Base-by-base conservation (phyloP, 176 grass and related monocot genomes). In the Hordeum marinum region DNA sequence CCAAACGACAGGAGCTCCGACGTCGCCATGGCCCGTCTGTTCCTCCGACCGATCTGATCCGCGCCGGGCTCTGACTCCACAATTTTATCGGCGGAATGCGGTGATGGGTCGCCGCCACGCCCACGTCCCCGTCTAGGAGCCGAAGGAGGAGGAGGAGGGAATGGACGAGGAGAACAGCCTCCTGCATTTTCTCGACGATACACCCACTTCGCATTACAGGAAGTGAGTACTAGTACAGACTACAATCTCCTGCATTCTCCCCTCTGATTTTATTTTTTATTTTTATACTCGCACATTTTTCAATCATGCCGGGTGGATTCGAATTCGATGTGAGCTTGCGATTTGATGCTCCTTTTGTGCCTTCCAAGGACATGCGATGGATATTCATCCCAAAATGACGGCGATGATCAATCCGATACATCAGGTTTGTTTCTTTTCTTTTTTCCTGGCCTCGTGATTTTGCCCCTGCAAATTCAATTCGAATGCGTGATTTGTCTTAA, bases 181-280 rank as follows among this genome's bases (percentile, higher is more conserved):
- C 21, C 29, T 90, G 81, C 85, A 87, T 84, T 90, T 90, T 62
- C 89, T 87, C 39, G 81, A 90, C 31, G 81, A 90, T 41, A 90
- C 76, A 18, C 89, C 81, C 8, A 90, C 63, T 11, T 48, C 76
- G 14, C 80, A 90, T 87, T 84, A 90, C 68, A 84, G 81, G 6
- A 84, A 55, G 89, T 90, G 31, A 31, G 71, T 29, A 29, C 29
- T 29, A 29, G 29, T 29, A 29, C 17, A 3, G 71, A 46, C 20
- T 0, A 36, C 57, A 11, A 5, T 23, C 17, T 6, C 68, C 15
- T 18, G 17, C 48, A 18, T 17, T 72, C 26, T 11, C 1, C 35
- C 5, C 17, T 77, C 27, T 55, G 75, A 23, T 69, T 50, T 36
- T 20, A 29, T 21, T 7, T 57, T 21, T 57, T 9, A 0, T 5